Evolutionary conservation across 2,329 filamentous ascomycete species (phyloP).

Genomic region (Verticillium nubilum): DNA sequence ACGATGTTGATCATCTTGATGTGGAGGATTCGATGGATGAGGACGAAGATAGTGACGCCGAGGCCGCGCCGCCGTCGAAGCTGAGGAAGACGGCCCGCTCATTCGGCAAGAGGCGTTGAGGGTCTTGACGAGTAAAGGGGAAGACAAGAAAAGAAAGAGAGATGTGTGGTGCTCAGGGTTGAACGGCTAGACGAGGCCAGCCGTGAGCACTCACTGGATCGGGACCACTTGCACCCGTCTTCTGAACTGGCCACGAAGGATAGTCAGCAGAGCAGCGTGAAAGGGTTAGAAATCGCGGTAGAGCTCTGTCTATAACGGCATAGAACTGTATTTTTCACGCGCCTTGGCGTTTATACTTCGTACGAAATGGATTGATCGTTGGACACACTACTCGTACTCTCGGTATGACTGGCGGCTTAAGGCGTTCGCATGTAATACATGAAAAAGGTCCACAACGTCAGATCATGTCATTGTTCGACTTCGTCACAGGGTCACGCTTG

Average conservation of each 20-base stretch:
- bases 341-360: not conserved
- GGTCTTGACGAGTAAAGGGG: not conserved
- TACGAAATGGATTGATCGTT: not conserved
- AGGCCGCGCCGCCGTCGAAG: conserved; percentile 42
- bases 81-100: conserved; percentile 32
- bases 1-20: conserved; percentile 56
- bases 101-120: conserved; percentile 23
- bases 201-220: not conserved
- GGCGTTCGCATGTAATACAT: no score
- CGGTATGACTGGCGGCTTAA: no score
- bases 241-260: not conserved
- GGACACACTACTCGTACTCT: no score
- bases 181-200: not conserved
- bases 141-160: not conserved
- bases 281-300: not conserved
- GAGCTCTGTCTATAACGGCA: not conserved
- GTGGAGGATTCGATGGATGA: conserved; percentile 49
- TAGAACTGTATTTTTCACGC: not conserved
- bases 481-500: no score
- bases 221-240: not conserved
- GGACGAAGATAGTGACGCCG: conserved; percentile 47
- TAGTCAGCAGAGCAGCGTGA: not conserved
- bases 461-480: no score
- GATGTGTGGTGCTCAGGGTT: not conserved
- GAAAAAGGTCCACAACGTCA: no score